These are phyloP conservation scores for Vicia faba DNA, from an alignment of 306 rosid genomes.

Conservation along the genomic window DNA sequence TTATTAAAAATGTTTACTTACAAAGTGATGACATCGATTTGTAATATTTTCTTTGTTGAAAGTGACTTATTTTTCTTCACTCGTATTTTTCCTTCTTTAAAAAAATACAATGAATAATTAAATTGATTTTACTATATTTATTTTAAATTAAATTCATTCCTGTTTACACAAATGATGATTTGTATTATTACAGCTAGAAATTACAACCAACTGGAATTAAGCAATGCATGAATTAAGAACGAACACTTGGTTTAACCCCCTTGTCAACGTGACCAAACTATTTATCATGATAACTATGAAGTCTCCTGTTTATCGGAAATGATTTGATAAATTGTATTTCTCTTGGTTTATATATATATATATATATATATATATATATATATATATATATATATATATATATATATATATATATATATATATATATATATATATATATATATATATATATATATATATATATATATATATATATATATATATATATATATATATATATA, in stretches of 20 bases:
- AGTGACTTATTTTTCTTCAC: neutral
- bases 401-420: too few relatives aligned
- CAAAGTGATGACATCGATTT: neutral
- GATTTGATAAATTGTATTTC: too few relatives aligned
- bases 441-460: too few relatives aligned
- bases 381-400: too few relatives aligned
- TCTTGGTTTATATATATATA: too few relatives aligned
- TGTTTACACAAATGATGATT: too few relatives aligned
- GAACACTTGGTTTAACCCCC: conserved; percentile 31
- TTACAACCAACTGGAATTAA: conserved; percentile 6
- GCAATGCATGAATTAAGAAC: conserved; percentile 36
- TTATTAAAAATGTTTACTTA: too few relatives aligned
- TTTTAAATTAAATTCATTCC: neutral
- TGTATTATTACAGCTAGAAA: neutral
- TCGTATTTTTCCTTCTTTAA: neutral
- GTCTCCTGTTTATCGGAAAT: neutral
- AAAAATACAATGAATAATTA: neutral
- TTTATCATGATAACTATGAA: neutral
- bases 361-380: too few relatives aligned
- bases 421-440: too few relatives aligned
- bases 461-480: too few relatives aligned
- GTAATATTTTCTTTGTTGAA: neutral
- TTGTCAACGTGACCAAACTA: neutral
- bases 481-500: too few relatives aligned
- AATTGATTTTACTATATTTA: neutral